Evolutionary conservation across 768 basidiomycete genomes (phyloP), one percentile per base, ranked within the genome.

Genomic region (Amylocystis lapponica): DNA sequence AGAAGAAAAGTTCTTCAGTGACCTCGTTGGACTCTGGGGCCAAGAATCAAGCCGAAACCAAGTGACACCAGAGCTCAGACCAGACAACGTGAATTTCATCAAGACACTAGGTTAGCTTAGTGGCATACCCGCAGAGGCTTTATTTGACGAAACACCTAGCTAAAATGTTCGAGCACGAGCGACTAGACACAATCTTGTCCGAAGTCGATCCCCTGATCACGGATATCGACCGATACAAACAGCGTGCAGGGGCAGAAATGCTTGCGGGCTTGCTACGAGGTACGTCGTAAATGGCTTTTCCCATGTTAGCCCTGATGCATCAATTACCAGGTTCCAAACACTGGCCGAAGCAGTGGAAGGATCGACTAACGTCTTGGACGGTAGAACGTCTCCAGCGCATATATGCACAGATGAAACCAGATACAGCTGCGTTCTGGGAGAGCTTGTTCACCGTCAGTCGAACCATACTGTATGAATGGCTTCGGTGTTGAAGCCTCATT

Each of bases 201-300:
- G 65, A 69, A 14, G 68, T 84, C 27, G 86, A 92, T 30, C 66
- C 76, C 11, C 56, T 88, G 22, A 64, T 88, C 30, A 66, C 63
- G 26, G 85, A 84, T 37, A 43, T 71, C 14, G 86, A 91, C 54
- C 85, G 87, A 47, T 91, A 83, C 68, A 89, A 90, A 63, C 91
- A 91, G 58, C 76, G 90, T 20, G 87, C 87, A 22, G 81, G 82
- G 20, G 81, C 79, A 39, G 84, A 84, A 63, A 62, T 92, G 25
- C 58, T 93, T 21, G 70, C 76, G 27, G 92, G 91, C 17, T 55
- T 91, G 36, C 63, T 88, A 43, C 76, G 91, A 49, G 91, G 86
- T 83, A 57, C 40, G 67, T 36, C 22, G 26, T 39, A 17, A n/a
- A 23, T 19, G 44, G 8, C 13, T 32, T 34, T 33, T 17, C 27